A percentile compares a stretch with the other conserved stretches of the same genome.
phyloP scores from a whole-genome alignment of 805 yeast genomes.

The Candida orba region DNA sequence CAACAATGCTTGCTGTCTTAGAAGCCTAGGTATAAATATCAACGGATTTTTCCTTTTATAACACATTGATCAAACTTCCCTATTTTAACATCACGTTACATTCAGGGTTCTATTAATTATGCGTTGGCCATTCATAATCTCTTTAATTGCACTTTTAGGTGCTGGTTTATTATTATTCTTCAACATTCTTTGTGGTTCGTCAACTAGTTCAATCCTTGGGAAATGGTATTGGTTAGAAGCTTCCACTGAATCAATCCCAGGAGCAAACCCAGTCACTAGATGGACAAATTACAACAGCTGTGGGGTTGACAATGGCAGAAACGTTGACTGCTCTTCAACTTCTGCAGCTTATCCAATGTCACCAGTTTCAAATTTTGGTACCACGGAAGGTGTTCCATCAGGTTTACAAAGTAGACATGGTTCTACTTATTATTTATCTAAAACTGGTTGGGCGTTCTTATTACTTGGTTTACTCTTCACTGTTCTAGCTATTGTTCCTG shows the following conservation, averaged over 20 bases:
- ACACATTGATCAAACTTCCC: no score
- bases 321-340: slow-evolving; percentile 44
- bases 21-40: no score
- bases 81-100: no score
- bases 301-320: slow-evolving; percentile 35
- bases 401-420: slow-evolving; percentile 41
- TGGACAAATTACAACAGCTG: slow-evolving; percentile 80
- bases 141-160: slow-evolving; percentile 33
- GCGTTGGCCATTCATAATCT: slow-evolving; percentile 25
- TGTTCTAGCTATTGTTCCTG: slow-evolving; percentile 38
- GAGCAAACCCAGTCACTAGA: slow-evolving; percentile 40
- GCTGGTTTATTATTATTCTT: slow-evolving; percentile 52
- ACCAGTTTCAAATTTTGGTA: slow-evolving; percentile 66
- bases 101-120: slow-evolving; percentile 8
- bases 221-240: slow-evolving; percentile 77
- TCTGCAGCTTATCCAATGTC: slow-evolving; percentile 81
- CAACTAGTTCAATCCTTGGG: slow-evolving; percentile 45
- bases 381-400: slow-evolving; percentile 44
- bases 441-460: slow-evolving; percentile 62
- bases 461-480: slow-evolving; percentile 51
- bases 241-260: slow-evolving; percentile 46
- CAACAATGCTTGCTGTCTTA: no score
- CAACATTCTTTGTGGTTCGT: slow-evolving; percentile 58
- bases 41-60: no score
- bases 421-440: slow-evolving; percentile 56